Evolutionary conservation across 192 early-diverging fungal genomes (phyloP), one percentile per base, ranked within the genome.

Genomic region (Linnemannia exigua): DNA sequence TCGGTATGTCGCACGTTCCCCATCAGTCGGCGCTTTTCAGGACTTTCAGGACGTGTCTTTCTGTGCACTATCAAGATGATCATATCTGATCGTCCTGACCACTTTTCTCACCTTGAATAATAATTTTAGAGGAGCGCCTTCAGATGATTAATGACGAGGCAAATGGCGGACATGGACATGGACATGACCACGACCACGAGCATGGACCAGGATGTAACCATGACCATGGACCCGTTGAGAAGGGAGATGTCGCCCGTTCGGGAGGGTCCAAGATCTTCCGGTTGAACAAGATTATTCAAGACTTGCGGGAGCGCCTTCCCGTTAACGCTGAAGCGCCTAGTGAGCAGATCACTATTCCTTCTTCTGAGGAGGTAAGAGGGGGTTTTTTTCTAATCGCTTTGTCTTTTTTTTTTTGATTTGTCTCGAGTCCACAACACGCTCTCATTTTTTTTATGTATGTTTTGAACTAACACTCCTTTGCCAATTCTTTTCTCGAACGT

Each of bases 311-410:
- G n/a, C 72, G 77, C 17, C 76, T 93, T 33, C 91, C 92, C 19
- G 51, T 93, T 33, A 87, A 90, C 22, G 90, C 92, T 35, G 91
- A 91, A 72, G 90, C 91, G 8, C 92, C 91, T 4, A 87, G 78
- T 36, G 90, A 91, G 74, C 76, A 88, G 31, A 87, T 89, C 35
- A 82, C 77, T 8, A 90, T 90, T 25, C 91, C 90, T 14, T 70
- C 81, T 1, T 90, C 87, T 4, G 81, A 88, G 36, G 90, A 91
- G 72, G 91, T 89, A 88, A 70, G 36, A 31, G 19, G 7, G 4
- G 25, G 58, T 33, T 31, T 31, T 28, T 22, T 58, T 51, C 50
- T 25, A 4, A 14, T 25, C 28, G 11, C 3, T 63, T n/a, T 28
- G 54, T 25, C 22, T 35, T 28, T 28, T 1, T 14, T 35, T 38